Conservation (phyloP, 768 basidiomycete genomes). For the Mycena maculata region DNA sequence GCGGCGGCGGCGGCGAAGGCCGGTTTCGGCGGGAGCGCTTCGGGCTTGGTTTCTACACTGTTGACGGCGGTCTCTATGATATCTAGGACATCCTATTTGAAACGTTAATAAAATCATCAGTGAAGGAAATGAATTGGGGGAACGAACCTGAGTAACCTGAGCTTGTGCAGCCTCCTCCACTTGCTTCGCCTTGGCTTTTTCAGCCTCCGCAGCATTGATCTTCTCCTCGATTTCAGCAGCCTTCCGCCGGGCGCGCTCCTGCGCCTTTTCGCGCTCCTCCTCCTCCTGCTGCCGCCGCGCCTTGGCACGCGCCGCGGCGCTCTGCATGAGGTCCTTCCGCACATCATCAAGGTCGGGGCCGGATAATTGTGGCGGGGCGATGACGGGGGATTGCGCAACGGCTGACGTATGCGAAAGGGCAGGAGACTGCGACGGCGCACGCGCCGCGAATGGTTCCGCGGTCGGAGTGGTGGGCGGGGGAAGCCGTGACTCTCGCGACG, state of each 20-base stretch:
- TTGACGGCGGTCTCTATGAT: conserved; percentile 33
- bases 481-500: conserved; percentile 57
- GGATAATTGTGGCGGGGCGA: conserved; percentile 46
- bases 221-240: conserved; percentile 80
- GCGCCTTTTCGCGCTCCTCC: conserved; percentile 81
- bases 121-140: background rate
- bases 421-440: conserved; percentile 57
- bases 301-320: conserved; percentile 85
- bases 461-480: conserved; percentile 48
- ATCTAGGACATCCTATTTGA: conserved; percentile 32
- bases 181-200: conserved; percentile 45
- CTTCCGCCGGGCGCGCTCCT: conserved; percentile 84
- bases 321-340: conserved; percentile 85
- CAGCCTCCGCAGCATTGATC: conserved; percentile 60
- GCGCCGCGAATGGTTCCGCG: conserved; percentile 43
- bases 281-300: conserved; percentile 86
- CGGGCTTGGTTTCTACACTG: conserved; percentile 18
- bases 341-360: conserved; percentile 69
- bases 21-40: background rate
- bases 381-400: conserved; percentile 49
- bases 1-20: background rate
- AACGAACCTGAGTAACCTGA: conserved; percentile 31
- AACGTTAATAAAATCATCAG: background rate
- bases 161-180: conserved; percentile 19
- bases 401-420: conserved; percentile 55